Percentiles rank a stretch among this genome's conserved stretches.
These are phyloP conservation scores for Leccinum uliginosum DNA, from an alignment of 768 basidiomycete species.

Conservation along the genomic window DNA sequence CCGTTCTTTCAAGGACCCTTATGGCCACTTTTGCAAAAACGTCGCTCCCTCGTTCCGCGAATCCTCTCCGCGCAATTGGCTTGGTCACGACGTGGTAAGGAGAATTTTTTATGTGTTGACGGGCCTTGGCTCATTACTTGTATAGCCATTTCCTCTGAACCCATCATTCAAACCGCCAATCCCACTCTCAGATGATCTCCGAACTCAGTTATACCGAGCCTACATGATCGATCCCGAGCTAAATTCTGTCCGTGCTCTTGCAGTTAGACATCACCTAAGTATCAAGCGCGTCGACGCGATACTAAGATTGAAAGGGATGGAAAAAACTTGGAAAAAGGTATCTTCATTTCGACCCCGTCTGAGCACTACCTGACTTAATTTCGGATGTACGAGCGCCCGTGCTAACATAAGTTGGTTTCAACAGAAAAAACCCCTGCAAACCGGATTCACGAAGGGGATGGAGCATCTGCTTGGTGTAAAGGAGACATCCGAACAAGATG, in stretches of 20 bases:
- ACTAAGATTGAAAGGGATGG: constrained; percentile 75
- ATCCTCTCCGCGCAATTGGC: constrained; percentile 53
- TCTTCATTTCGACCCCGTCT: constrained; percentile 54
- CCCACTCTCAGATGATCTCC: constrained; percentile 63
- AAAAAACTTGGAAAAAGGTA: constrained; percentile 69
- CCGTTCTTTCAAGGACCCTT: constrained; percentile 12
- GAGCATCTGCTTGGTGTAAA: constrained; percentile 68
- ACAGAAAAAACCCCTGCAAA: constrained; percentile 67
- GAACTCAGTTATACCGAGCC: constrained; percentile 53
- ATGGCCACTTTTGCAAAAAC: constrained; percentile 18
- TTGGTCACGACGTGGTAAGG: constrained; percentile 54
- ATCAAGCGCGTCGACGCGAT: constrained; percentile 82
- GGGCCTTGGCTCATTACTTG: neutral
- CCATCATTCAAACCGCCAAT: constrained; percentile 76
- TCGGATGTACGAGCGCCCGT: neutral
- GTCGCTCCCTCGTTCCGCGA: constrained; percentile 23
- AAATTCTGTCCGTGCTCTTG: constrained; percentile 56
- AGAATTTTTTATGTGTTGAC: constrained; percentile 16
- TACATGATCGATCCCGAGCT: constrained; percentile 55
- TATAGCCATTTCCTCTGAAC: constrained; percentile 83
- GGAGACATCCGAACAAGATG: constrained; percentile 12
- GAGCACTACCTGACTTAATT: constrained; percentile 28
- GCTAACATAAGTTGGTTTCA: neutral
- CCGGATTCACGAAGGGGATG: constrained; percentile 78
- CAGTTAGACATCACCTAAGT: constrained; percentile 60